Base-by-base conservation (phyloP, 139 green algal species). In the Chlamydomonas schloesseri region DNA sequence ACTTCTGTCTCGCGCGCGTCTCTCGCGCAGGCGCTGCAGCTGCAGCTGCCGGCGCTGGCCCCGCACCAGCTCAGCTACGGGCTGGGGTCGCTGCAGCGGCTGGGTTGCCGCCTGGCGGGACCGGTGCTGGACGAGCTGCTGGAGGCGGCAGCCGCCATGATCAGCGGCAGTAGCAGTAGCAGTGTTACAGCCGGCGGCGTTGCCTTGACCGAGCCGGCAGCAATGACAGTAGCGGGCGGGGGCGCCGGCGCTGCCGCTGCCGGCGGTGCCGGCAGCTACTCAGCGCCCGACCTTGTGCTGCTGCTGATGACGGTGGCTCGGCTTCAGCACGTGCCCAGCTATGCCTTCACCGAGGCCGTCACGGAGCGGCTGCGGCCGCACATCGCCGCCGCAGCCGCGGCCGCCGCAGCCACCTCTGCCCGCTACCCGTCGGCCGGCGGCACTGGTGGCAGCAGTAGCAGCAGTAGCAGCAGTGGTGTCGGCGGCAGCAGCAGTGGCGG, bases 121-220 rank as follows among this genome's bases (percentile, higher is more conserved):
- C 33, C 34, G 34, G 81, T 87, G 46, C 69, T 87, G 69, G 81
- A 87, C 55, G 81, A 87, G 69, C 62, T 71, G 69, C 81, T 87
- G 55, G 34, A n/a, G 14, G 81, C 69, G 53, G 81, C 55, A 15
- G 78, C 64, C 0, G 64, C 60, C 10, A 13, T 20, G 60, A 20
- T 37, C 13, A 17, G 34, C 69, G 69, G 42, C 42, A 50, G 42
- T 50, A 31, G 24, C 67, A 60, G n/a, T n/a, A 76, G 79, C 4
- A 20, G 67, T 26, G 31, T 0, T 67, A 67, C 57, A 65, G 57
- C 57, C 14, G 17, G 42, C 42, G 42, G 42, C 42, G 42, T 5
- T 8, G 42, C 42, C 6, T 50, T 50, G 6, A 50, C 42, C 42
- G 42, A 8, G 6, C 42, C 42, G 5, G 42, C 42, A 13, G 42